Percentiles rank a stretch among this genome's conserved stretches.
Evolutionary conservation across 495 filamentous ascomycete species (phyloP).

Genomic region (Penicillium cataractarum): DNA sequence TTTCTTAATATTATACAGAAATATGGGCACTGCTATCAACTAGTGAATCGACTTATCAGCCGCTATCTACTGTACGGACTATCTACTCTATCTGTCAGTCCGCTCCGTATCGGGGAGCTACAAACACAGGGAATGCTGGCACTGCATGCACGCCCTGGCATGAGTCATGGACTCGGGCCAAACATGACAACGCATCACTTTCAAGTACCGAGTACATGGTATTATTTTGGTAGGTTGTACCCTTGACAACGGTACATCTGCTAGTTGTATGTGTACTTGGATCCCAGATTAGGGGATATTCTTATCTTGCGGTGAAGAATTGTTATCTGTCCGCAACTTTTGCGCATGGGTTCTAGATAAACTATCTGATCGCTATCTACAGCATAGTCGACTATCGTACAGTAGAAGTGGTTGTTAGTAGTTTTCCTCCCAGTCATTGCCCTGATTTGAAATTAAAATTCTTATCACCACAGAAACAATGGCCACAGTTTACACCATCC

Average conservation of each 20-base stretch:
- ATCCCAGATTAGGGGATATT: neutral
- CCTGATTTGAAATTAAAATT: no score
- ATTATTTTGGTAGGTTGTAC: neutral
- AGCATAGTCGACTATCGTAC: no score
- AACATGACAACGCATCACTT: neutral
- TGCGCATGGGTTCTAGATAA: neutral
- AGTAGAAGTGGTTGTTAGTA: no score
- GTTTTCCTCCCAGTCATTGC: no score
- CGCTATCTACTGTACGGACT: no score
- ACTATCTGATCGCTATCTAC: no score
- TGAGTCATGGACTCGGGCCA: neutral
- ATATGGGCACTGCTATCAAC: neutral
- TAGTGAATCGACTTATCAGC: no score
- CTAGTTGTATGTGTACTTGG: neutral
- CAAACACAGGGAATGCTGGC: neutral
- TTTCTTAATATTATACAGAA: neutral
- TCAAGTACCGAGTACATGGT: neutral
- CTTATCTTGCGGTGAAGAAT: constrained; percentile 3
- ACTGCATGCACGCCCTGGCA: neutral
- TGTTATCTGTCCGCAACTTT: neutral
- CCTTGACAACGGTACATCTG: neutral
- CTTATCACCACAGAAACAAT: neutral
- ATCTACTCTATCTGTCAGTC: no score
- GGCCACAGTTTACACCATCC: neutral
- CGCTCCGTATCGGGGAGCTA: neutral